These are phyloP conservation scores for Macroventuria anomochaeta DNA, from an alignment of 2,329 filamentous ascomycete species.

Conservation along the genomic window DNA sequence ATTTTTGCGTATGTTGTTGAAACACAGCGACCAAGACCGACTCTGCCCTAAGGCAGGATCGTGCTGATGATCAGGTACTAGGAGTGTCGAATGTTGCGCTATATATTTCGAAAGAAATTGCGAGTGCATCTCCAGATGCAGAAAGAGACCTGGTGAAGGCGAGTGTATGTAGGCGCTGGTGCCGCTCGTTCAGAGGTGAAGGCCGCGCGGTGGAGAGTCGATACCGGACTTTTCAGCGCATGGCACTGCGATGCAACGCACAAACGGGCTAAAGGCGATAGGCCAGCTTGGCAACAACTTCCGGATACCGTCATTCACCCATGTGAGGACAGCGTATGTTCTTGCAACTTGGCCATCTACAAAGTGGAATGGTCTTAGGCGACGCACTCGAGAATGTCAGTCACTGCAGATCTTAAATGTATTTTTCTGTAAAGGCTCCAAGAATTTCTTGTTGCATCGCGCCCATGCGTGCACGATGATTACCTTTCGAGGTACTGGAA, in stretches of 20 bases:
- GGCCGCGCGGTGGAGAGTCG: neutral
- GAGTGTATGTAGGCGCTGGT: neutral
- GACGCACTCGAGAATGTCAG: too few relatives aligned
- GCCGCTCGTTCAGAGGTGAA: conserved; percentile 1
- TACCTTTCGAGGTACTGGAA: too few relatives aligned
- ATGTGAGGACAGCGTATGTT: neutral
- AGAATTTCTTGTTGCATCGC: too few relatives aligned
- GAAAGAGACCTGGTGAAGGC: conserved; percentile 1
- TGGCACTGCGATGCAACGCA: neutral
- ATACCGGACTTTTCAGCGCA: neutral
- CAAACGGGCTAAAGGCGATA: neutral
- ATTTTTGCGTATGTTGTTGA: neutral
- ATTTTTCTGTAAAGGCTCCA: too few relatives aligned
- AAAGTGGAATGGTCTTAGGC: too few relatives aligned
- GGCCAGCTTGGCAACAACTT: neutral
- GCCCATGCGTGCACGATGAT: too few relatives aligned
- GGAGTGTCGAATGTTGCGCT: neutral
- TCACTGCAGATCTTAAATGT: too few relatives aligned
- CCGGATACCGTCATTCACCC: neutral
- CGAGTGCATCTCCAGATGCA: neutral
- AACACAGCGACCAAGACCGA: conserved; percentile 6
- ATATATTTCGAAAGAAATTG: neutral
- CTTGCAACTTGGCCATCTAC: neutral
- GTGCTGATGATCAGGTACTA: neutral
- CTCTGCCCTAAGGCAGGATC: conserved; percentile 4